Conservation (phyloP, 2,329 filamentous ascomycete genomes). For the Truncatella angustata region DNA sequence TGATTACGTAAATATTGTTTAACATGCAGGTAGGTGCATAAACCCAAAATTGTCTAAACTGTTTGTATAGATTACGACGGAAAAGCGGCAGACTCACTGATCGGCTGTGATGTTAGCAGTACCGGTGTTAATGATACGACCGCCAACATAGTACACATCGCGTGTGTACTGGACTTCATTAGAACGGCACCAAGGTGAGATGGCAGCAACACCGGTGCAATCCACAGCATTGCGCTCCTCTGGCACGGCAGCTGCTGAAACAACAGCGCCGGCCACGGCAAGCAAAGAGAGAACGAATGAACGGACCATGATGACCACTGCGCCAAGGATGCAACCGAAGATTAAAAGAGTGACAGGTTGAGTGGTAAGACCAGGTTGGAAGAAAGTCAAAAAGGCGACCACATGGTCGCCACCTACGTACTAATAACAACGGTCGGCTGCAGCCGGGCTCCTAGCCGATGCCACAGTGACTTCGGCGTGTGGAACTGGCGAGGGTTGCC, state of each 20-base stretch:
- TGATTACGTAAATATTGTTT: conserved; percentile 1
- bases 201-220: conserved; percentile 11
- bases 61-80: too few relatives aligned
- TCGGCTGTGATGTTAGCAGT: conserved; percentile 21
- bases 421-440: neutral
- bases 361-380: neutral
- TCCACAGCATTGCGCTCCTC: neutral
- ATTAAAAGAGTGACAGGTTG: neutral
- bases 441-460: neutral
- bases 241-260: neutral
- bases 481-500: neutral
- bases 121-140: conserved; percentile 20
- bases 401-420: neutral
- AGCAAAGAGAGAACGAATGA: conserved; percentile 4
- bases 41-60: too few relatives aligned
- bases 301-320: conserved; percentile 1
- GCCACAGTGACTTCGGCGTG: neutral
- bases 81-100: conserved; percentile 14
- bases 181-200: conserved; percentile 10
- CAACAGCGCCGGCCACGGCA: neutral
- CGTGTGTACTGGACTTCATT: conserved; percentile 14
- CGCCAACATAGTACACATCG: conserved; percentile 29
- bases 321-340: neutral
- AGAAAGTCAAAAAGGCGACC: neutral
- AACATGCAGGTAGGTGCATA: too few relatives aligned